Conservation (phyloP, 345 rosid species). For the Aquilaria sinensis region DNA sequence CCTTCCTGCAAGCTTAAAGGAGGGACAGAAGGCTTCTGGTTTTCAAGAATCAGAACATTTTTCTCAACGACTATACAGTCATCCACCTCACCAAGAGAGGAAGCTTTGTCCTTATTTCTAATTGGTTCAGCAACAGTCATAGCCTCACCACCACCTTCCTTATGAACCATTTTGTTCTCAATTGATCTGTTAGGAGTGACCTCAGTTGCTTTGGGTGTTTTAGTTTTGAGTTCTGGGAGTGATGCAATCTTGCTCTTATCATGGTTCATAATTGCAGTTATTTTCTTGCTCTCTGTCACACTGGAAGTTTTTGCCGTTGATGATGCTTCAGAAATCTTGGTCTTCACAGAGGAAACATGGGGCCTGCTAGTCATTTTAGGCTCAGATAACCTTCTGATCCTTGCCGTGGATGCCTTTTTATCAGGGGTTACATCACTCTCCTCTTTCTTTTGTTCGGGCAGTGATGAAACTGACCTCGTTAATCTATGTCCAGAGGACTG, state of each 20-base stretch:
- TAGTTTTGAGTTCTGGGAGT: slow-evolving; percentile 71
- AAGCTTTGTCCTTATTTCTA: slow-evolving; percentile 25
- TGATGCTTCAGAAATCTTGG: slow-evolving; percentile 32
- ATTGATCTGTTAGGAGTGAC: slow-evolving; percentile 26
- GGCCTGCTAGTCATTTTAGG: slow-evolving; percentile 45
- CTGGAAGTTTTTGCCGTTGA: slow-evolving; percentile 37
- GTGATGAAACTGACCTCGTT: slow-evolving; percentile 50
- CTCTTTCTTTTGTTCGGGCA: slow-evolving; percentile 60
- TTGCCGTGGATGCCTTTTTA: slow-evolving; percentile 50
- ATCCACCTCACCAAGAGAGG: slow-evolving; percentile 40
- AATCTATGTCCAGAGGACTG: slow-evolving; percentile 48
- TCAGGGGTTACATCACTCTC: slow-evolving; percentile 32
- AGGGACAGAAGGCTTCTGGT: slow-evolving; percentile 41
- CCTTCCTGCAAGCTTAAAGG: slow-evolving; percentile 26
- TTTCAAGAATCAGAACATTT: slow-evolving; percentile 58
- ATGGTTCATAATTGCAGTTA: slow-evolving; percentile 76
- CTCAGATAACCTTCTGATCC: slow-evolving; percentile 81
- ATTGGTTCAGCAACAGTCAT: slow-evolving; percentile 24
- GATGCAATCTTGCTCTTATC: slow-evolving; percentile 75
- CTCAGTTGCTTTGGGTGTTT: slow-evolving; percentile 33
- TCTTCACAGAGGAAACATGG: slow-evolving; percentile 38
- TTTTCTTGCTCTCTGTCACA: slow-evolving; percentile 58
- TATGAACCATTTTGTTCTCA: slow-evolving; percentile 25
- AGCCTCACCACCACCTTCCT: slow-evolving; percentile 26
- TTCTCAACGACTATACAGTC: slow-evolving; percentile 63